Evolutionary conservation across 805 yeast genomes (phyloP), one percentile per base, ranked within the genome.

Genomic region (Henningerozyma blattae): DNA sequence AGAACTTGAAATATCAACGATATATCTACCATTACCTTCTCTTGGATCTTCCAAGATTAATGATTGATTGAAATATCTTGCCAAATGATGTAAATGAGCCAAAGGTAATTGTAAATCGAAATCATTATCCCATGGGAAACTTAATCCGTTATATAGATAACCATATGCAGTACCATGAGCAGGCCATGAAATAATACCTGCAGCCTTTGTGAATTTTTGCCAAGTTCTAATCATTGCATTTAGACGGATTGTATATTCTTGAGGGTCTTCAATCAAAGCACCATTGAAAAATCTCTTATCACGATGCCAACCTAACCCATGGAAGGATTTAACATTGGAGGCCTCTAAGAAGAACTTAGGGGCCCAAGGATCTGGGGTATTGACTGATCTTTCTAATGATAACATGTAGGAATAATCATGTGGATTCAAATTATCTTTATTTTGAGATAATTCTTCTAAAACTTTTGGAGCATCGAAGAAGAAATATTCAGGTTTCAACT

Each of bases 71-170:
- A 47, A 52, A 26, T 50, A 46, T 40, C 65, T 58, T 8, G 73
- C 72, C 28, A 75, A 44, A 28, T 48, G 47, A 38, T 63, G 59
- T 39, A 75, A 48, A 27, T 70, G 68, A 12, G 41, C 50, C 37
- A 70, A 58, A 1, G 83, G 71, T 61, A 76, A 65, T 43, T 76
- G 79, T 18, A 76, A 74, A 55, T 77, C 85, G 33, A 72, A 56
- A 49, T 77, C 85, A 35, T 65, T 62, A 48, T 77, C 85, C 81
- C 82, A 77, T 1, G 81, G 79, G 50, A 77, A 64, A 5, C 62
- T 56, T 34, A 70, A 42, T 0, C 83, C 82, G 46, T 74, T 73
- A 70, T 80, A 73, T 42, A 71, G 59, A 71, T 80, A 75, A 9
- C 78, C 73, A 27, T 75, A 59, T 41, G 76, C 57, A 1, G 79